A percentile compares a stretch with the other conserved stretches of the same genome.
These are phyloP conservation scores for Phytophthora niederhauseri DNA, from an alignment of 352 stramenopile genomes.

Conservation along the genomic window DNA sequence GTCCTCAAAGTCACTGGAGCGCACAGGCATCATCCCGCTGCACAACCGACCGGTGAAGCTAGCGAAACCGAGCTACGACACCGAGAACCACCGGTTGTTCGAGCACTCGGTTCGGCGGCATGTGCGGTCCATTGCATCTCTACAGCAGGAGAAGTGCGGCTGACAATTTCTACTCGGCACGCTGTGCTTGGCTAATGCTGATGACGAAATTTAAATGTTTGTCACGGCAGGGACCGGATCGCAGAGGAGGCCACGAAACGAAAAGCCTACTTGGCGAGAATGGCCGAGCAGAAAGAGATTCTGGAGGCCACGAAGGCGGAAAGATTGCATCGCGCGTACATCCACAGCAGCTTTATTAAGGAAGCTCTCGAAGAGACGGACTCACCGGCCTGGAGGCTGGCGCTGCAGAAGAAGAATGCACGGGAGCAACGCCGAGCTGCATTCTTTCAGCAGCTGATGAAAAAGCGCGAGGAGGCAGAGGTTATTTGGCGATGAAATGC, in stretches of 20 bases:
- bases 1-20: conserved; percentile 59
- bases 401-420: conserved; percentile 61
- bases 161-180: background rate
- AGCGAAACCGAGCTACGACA: conserved; percentile 61
- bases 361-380: conserved; percentile 73
- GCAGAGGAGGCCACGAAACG: conserved; percentile 37
- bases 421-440: conserved; percentile 57
- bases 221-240: conserved; percentile 45
- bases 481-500: conserved; percentile 17
- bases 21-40: conserved; percentile 50
- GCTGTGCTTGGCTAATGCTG: background rate
- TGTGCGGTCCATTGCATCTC: conserved; percentile 48
- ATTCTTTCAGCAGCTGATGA: conserved; percentile 65
- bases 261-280: conserved; percentile 32
- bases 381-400: conserved; percentile 65
- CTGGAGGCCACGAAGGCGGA: conserved; percentile 71
- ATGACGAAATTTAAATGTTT: conserved; percentile 4
- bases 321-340: conserved; percentile 67
- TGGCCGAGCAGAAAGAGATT: conserved; percentile 41
- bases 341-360: conserved; percentile 79
- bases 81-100: conserved; percentile 63
- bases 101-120: conserved; percentile 72
- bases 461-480: conserved; percentile 47
- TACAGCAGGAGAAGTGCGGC: conserved; percentile 64
- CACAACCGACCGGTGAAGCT: conserved; percentile 70